Percentiles rank a stretch among this genome's conserved stretches.
These are phyloP conservation scores for Gossypium anomalum DNA, from an alignment of 345 rosid genomes.

Conservation along the genomic window DNA sequence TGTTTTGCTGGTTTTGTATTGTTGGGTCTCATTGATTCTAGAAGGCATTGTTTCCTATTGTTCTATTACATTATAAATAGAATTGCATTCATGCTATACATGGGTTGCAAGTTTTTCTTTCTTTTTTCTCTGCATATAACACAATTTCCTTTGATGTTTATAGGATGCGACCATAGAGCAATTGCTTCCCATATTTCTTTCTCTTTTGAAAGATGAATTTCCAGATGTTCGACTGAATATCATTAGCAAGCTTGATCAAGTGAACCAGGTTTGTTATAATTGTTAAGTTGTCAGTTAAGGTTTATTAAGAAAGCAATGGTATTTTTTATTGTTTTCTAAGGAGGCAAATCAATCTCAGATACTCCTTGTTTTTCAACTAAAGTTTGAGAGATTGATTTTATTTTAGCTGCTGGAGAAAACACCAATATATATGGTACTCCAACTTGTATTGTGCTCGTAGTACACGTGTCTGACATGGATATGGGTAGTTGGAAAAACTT, in stretches of 20 bases:
- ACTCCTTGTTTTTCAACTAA: background rate
- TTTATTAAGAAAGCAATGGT: background rate
- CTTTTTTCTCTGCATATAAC: background rate
- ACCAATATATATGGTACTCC: background rate
- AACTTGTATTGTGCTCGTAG: no score
- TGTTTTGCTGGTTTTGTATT: no score
- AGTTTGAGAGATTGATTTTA: background rate
- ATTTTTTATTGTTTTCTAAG: no score
- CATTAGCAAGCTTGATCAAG: constrained; percentile 66
- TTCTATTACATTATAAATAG: background rate
- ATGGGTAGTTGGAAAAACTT: no score
- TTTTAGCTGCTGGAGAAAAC: background rate
- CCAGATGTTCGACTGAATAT: constrained; percentile 61
- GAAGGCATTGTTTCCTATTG: background rate
- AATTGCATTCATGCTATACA: background rate
- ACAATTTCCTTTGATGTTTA: background rate
- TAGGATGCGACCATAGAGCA: constrained; percentile 63
- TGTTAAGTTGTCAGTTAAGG: background rate
- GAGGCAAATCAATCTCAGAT: background rate
- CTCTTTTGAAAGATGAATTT: constrained; percentile 60
- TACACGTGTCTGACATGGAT: no score
- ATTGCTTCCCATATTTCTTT: constrained; percentile 55
- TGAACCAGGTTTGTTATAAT: constrained; percentile 44
- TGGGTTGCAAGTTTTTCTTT: background rate
- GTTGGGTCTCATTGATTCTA: background rate